Base-by-base conservation (phyloP, 2,329 filamentous ascomycete genomes). In the Bipolaris bicolor region DNA sequence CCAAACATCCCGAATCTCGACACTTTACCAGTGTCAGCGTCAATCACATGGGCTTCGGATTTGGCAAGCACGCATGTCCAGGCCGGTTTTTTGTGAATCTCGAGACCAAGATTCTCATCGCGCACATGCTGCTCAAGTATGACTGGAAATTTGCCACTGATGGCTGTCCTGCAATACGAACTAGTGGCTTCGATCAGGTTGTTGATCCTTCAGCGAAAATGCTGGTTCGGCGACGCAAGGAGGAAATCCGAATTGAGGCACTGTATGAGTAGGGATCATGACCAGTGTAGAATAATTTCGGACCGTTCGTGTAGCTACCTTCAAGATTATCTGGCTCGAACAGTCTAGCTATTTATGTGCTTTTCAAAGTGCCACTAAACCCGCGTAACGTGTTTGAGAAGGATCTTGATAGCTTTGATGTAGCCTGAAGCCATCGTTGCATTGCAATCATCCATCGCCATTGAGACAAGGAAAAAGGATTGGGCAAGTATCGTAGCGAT, bases 71-170 rank as follows among this genome's bases (percentile, higher is more conserved):
- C 5, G 20, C 46, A 3, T 55, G 52, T 43, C 45, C 39, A 5
- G 52, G 45, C 11, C 51, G 51, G 9, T 53, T 48, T 34, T 53
- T 53, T 7, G 51, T 31, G 15, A 44, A 40, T n/a, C 34, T 43
- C 16, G 51, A 54, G 18, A 24, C 36, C 18, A 54, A 54, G 36
- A 31, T 54, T n/a, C 26, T 54, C 36, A 26, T 54, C 5, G 43
- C 34, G 26, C 16, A 54, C 24, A 15, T 54, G 51, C 16, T 54
- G 24, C 18, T 58, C 49, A 55, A 49, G 33, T 54, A 54, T 36
- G 51, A 54, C 4, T 40, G 47, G 47, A 31, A 49, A 18, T 49
- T 49, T 31, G 22, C 34, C 7, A 34, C 26, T 47, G 44, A 34
- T 20, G 44, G 44, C 44, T 47, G 26, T 47, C 44, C 44, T 47